Percentiles rank a stretch among this genome's conserved stretches.
Evolutionary conservation across 2,329 filamentous ascomycete species (phyloP).

Genomic region (Zasmidium angulare): DNA sequence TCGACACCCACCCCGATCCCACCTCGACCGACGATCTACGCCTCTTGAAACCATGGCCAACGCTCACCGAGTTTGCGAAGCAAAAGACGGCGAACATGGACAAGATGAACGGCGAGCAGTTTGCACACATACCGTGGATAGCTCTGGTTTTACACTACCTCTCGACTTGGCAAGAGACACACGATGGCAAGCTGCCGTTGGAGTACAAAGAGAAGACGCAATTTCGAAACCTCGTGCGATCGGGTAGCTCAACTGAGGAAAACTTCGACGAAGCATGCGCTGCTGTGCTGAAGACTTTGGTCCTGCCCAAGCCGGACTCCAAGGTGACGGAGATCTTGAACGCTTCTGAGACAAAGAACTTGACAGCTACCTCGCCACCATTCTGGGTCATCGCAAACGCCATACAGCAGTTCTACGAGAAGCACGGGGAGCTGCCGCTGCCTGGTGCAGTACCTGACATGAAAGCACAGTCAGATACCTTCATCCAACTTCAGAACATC

Average conservation of each 20-base stretch:
- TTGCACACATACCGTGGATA: slow-evolving; percentile 89
- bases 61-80: slow-evolving; percentile 66
- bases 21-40: slow-evolving; percentile 82
- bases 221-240: slow-evolving; percentile 73
- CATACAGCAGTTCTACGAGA: slow-evolving; percentile 71
- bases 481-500: slow-evolving; percentile 85
- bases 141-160: slow-evolving; percentile 80
- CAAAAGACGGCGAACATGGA: slow-evolving; percentile 67
- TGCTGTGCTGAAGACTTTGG: slow-evolving; percentile 85
- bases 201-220: slow-evolving; percentile 83
- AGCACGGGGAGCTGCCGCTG: slow-evolving; percentile 73
- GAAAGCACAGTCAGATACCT: slow-evolving; percentile 90
- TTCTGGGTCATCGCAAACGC: slow-evolving; percentile 92
- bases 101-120: slow-evolving; percentile 71
- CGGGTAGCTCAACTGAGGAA: slow-evolving; percentile 76
- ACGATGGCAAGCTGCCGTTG: slow-evolving; percentile 67
- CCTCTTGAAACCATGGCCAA: slow-evolving; percentile 81
- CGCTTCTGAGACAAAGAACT: slow-evolving; percentile 58
- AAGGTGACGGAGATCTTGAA: slow-evolving; percentile 77
- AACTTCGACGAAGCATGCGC: slow-evolving; percentile 92
- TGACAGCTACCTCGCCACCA: slow-evolving; percentile 53
- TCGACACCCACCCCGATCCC: slow-evolving; percentile 92
- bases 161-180: slow-evolving; percentile 71
- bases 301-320: slow-evolving; percentile 64
- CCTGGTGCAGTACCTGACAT: slow-evolving; percentile 91